Base-by-base conservation (phyloP, 2,329 filamentous ascomycete species). In the Ilyonectria sp. region DNA sequence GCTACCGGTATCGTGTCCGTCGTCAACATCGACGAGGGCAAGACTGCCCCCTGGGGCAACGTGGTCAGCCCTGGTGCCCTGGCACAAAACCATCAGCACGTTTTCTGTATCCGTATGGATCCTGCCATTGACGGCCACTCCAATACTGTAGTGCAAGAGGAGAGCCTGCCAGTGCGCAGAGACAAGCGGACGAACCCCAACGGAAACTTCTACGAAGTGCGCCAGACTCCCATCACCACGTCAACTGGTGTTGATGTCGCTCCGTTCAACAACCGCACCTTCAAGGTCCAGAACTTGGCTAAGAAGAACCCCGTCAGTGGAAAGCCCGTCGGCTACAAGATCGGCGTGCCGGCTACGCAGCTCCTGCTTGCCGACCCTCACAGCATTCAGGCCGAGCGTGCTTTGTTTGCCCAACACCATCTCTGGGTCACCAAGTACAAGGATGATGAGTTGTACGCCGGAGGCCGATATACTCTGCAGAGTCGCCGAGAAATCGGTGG, bases 21-120 rank as follows among this genome's bases (percentile, higher is more conserved):
- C 10, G 74, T 77, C 63, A 86, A 89, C 60, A 84, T 86, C 13
- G 86, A 81, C 77, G 85, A 87, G 69, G 89, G 90, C 63, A 87
- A 86, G 58, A 80, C 78, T 7, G 88, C 77, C n/a, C 81, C 79
- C 1, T 91, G 86, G 77, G 89, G 88, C 7, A 92, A 87, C 62
- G 83, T 91, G 4, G 89, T 93, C 4, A 84, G 84, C 6, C 85
- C 86, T 0, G 90, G 90, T 0, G 86, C 88, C 0, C 79, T 92
- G 6, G 90, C 90, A 0, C 88, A 89, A 57, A 90, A 91, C 76
- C 90, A 92, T 73, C 90, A 92, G 75, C 90, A 92, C 79, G 84
- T 92, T 59, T 92, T 92, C 76, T 86, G 84, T 29, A 76, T 89
- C 44, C 85, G 90, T 4, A 86, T 92, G 43, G 90, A 92, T 71